Conservation (phyloP, 2,329 filamentous ascomycete species). For the Epichloe uncinata region DNA sequence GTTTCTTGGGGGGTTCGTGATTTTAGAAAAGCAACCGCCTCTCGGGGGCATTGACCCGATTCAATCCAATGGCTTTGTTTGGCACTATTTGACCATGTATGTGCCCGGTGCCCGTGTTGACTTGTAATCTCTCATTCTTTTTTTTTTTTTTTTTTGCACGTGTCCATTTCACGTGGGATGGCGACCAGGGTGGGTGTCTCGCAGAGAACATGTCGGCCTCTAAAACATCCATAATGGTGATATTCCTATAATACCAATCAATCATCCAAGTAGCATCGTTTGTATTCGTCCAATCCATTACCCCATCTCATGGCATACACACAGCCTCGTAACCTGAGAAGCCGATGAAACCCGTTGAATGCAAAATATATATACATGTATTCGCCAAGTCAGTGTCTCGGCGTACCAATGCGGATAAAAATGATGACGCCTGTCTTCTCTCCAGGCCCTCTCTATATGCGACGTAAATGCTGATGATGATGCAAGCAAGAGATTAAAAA, state of each 20-base stretch:
- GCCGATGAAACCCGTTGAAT: too few species aligned
- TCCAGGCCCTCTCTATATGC: slow-evolving; percentile 1
- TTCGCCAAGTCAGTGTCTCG: too few species aligned
- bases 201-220: too few species aligned
- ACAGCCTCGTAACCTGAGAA: too few species aligned
- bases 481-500: not conserved
- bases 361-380: too few species aligned
- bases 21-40: not conserved
- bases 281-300: too few species aligned
- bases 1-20: not conserved
- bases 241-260: too few species aligned
- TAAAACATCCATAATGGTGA: too few species aligned
- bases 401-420: not conserved
- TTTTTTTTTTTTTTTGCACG: not conserved
- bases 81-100: not conserved
- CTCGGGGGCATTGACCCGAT: not conserved
- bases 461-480: not conserved
- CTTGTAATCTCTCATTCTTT: rapidly evolving
- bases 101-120: not conserved
- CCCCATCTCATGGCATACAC: too few species aligned
- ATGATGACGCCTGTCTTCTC: not conserved
- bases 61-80: not conserved
- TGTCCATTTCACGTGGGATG: too few species aligned
- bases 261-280: too few species aligned
- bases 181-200: too few species aligned